phyloP scores from a whole-genome alignment of 495 filamentous ascomycete genomes.

The Cercophora sp. region DNA sequence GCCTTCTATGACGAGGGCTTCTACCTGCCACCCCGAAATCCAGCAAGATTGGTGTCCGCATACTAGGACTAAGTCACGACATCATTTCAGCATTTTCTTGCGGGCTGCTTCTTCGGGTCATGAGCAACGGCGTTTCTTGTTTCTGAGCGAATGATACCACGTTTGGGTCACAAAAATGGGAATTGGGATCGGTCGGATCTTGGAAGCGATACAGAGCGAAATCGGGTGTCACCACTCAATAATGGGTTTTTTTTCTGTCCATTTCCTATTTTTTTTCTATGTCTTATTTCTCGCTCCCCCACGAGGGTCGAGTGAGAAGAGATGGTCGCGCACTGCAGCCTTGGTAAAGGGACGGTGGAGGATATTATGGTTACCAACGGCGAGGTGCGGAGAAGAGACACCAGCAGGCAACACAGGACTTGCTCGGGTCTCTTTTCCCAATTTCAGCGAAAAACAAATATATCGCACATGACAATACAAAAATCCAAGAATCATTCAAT shows the following conservation, averaged over 20 bases:
- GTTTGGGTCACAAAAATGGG: background rate
- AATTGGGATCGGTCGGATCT: constrained; percentile 6
- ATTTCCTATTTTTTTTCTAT: constrained; percentile 9
- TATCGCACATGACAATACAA: background rate
- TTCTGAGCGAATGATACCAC: constrained; percentile 20
- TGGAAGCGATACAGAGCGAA: constrained; percentile 3
- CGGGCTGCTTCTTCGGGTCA: constrained; percentile 11
- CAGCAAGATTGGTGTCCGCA: constrained; percentile 42
- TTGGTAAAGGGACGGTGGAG: no score
- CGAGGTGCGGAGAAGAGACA: no score
- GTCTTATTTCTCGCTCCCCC: constrained; percentile 11
- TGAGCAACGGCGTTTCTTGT: constrained; percentile 25
- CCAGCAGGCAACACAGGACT: no score
- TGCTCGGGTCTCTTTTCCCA: no score
- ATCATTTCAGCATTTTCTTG: constrained; percentile 24
- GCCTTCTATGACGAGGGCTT: constrained; percentile 59
- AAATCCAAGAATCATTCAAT: constrained; percentile 2
- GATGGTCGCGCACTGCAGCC: background rate
- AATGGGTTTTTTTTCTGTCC: constrained; percentile 4
- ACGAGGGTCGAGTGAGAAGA: constrained; percentile 18
- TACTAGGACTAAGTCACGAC: constrained; percentile 40
- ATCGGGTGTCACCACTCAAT: constrained; percentile 1
- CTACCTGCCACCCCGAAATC: constrained; percentile 52
- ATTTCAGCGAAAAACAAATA: no score
- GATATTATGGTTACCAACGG: no score